Conservation (phyloP, 2,329 filamentous ascomycete species). For the Alternaria hordeiaustralica region DNA sequence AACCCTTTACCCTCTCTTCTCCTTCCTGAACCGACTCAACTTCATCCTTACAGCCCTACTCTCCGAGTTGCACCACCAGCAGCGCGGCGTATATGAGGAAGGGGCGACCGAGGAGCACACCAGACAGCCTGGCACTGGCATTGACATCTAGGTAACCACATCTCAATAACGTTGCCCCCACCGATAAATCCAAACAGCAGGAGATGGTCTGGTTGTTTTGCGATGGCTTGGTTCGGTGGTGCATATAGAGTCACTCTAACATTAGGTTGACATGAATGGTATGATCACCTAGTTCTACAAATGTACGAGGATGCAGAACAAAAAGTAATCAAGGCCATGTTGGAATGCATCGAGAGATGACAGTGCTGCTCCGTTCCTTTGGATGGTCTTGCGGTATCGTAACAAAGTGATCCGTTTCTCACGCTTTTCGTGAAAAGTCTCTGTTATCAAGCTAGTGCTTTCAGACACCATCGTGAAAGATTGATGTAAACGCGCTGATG, state of each 20-base stretch:
- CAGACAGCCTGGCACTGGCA: no score
- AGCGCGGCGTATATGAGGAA: no score
- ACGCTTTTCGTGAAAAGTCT: not conserved
- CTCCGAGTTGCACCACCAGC: no score
- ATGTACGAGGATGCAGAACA: not conserved
- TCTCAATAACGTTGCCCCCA: no score
- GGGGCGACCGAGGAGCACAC: no score
- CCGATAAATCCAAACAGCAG: no score
- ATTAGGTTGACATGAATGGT: not conserved
- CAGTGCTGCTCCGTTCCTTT: not conserved
- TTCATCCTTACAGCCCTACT: no score
- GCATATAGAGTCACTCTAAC: not conserved
- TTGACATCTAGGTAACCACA: no score
- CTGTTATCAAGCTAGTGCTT: not conserved
- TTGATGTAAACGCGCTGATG: not conserved
- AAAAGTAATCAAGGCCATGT: not conserved
- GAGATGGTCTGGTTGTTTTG: not conserved
- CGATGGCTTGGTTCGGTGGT: not conserved
- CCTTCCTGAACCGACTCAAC: no score
- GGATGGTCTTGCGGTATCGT: not conserved
- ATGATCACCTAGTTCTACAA: not conserved
- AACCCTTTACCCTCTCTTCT: no score
- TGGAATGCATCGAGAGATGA: fast-evolving
- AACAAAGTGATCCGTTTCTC: not conserved
- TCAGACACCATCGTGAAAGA: not conserved